Evolutionary conservation across 805 yeast genomes (phyloP), one percentile per base, ranked within the genome.

Genomic region (Zygoascus bituminiphila): DNA sequence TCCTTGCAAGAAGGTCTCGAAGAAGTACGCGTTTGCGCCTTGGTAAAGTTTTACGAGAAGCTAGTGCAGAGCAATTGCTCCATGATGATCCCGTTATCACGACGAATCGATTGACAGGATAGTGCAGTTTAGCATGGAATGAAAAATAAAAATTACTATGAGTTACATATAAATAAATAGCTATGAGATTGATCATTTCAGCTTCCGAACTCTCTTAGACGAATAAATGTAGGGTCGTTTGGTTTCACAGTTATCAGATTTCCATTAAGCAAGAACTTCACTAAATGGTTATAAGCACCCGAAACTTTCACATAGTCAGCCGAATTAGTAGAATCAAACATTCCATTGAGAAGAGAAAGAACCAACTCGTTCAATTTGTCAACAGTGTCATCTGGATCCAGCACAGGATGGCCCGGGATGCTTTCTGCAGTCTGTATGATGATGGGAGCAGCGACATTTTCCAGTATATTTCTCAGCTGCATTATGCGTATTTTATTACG

Each of bases 161-260:
- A 26, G 14, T 26, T 9, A 26, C 9, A 9, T 26, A 26, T 26
- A 9, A 36, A 36, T 17, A 36, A 36, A 19, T 36, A 19, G 4
- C 2, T 5, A 36, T 4, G 19, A 5, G 9, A 5, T 4, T 14
- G 39, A n/a, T 4, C 7, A 5, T 17, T 5, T 5, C 17, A 36
- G 17, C 17, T 26, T 4, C 58, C 58, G 22, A 51, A 54, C 25
- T 51, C 53, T 15, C 58, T 41, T 19, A 54, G 51, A 29, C 46
- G 42, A n/a, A 54, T 49, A 17, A 23, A 37, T 6, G 45, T 22
- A n/a, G 51, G 40, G 29, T 51, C 51, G 7, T 19, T 39, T 5
- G 44, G 47, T 17, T 42, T 41, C 14, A 42, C 38, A 1, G 51
- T 52, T 9, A 53, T 43, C n/a, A 53, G 40, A 17, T 51, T 54